phyloP scores from a whole-genome alignment of 352 stramenopile species.

The Globisporangium spinosum region DNA sequence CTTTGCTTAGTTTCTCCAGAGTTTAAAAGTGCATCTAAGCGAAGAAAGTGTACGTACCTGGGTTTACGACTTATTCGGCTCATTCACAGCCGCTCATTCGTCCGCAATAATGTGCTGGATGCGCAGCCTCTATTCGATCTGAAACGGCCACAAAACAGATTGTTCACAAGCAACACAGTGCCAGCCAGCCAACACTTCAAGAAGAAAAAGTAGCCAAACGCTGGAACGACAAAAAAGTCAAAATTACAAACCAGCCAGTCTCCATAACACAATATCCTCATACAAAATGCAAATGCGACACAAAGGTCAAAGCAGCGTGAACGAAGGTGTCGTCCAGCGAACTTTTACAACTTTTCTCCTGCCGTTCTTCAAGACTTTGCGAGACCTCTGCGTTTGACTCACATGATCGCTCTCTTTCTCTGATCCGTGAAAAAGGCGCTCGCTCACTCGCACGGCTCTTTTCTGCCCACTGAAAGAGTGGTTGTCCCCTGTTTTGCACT shows the following conservation, averaged over 20 bases:
- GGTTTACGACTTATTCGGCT: neutral
- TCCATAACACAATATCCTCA: no score
- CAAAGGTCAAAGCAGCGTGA: neutral
- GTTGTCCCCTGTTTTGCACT: neutral
- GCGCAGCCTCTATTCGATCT: neutral
- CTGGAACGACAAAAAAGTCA: neutral
- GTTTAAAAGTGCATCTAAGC: neutral
- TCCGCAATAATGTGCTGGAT: neutral
- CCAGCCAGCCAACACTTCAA: neutral
- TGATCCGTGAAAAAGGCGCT: neutral
- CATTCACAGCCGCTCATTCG: neutral
- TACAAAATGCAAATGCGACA: neutral
- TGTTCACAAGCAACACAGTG: neutral
- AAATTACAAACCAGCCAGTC: no score
- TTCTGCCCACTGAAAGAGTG: neutral
- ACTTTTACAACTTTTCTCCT: neutral
- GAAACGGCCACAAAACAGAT: neutral
- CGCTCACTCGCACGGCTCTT: neutral
- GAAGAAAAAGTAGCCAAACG: constrained; percentile 9
- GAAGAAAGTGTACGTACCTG: neutral
- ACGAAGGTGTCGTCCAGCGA: neutral
- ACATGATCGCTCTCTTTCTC: neutral
- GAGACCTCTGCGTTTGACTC: neutral
- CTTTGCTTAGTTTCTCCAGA: neutral
- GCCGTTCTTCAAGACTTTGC: neutral